Base-by-base conservation (phyloP, 768 basidiomycete genomes). In the Trametes punicea region DNA sequence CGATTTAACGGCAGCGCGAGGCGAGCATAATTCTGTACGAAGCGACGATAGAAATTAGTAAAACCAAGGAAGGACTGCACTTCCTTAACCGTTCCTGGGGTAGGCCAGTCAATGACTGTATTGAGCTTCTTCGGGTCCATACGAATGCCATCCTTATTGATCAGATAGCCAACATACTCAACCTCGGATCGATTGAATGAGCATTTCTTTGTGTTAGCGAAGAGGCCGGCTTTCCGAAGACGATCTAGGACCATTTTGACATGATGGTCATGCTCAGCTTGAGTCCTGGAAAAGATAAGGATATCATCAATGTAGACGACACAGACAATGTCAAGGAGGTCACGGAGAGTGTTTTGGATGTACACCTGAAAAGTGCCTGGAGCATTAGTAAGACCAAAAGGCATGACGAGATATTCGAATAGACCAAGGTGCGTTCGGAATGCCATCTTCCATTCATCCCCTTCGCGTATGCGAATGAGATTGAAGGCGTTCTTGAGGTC, bases 91-190 rank as follows among this genome's bases (percentile, higher is more conserved):
- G 57, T 58, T 4, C 25, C 9, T 2, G 67, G 67, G 7, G 20
- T 20, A 1, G 69, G 71, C 71, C 73, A 74, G 16, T 66, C 58
- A 0, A 41, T 2, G 18, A 73, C 67, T 1, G 65, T 63, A 5
- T 71, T 44, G 20, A 81, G 59, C 63, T 81, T 82, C 20, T 55
- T 62, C 3, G 68, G 67, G 55, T 75, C 68, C 75, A 80, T 79
- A 8, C 34, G 25, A 33, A 78, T 60, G n/a, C 67, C 66, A 4
- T 66, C 61, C 2, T 61, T 52, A 8, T 59, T 40, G 42, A 80
- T 59, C 29, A 78, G 55, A 55, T 71, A 73, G 7, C 79, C 77
- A 1, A 80, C 67, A 63, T 73, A 79, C 44, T 76, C 71, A 13
- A 78, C 71, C 26, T 69, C 58, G 3, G 65, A 30, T 6, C 62